Evolutionary conservation across 441 rosid genomes (phyloP), one percentile per base, ranked within the genome.

Genomic region (Oxalis stricta): DNA sequence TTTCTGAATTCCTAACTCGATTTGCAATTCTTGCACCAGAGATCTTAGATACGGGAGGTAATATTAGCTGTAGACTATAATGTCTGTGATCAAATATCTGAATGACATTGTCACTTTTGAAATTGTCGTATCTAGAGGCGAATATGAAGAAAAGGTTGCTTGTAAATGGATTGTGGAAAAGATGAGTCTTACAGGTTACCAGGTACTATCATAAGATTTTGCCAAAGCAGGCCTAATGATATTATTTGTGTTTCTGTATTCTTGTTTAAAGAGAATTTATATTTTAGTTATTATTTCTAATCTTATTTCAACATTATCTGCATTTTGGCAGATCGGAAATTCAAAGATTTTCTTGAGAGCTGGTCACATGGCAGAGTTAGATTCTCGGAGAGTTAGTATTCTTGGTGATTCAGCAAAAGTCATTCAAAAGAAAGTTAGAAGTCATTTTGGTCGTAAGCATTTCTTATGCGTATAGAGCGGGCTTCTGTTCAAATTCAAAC

Each of bases 301-400:
- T n/a, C n/a, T n/a, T n/a, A n/a, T n/a, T n/a, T n/a, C n/a, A n/a
- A n/a, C n/a, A n/a, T n/a, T n/a, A n/a, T n/a, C n/a, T n/a, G n/a
- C n/a, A n/a, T n/a, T 26, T 62, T 63, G 61, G 59, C 88, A 89
- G 98, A 63, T 85, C 31, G 98, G 96, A 50, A 64, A 71, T 63
- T 71, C 65, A 46, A 80, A 75, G 63, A 65, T 89, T 50, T 89
- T 89, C 60, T 67, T 89, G 42, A 70, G 83, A 72, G 87, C 77
- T 56, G 84, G 84, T 37, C 89, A 80, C 49, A 73, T 78, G 80
- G 96, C 88, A 28, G 81, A 78, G 68, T 60, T 89, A 48, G 96
- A 89, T 70, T 71, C 83, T n/a, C 61, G 50, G 50, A 75, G 80
- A 63, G 59, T 71, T 38, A 65, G 55, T 57, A 29, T 59, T 24